These are phyloP conservation scores for Melanopsichium pennsylvanicum DNA, from an alignment of 1,284 basidiomycete genomes.

Conservation along the genomic window DNA sequence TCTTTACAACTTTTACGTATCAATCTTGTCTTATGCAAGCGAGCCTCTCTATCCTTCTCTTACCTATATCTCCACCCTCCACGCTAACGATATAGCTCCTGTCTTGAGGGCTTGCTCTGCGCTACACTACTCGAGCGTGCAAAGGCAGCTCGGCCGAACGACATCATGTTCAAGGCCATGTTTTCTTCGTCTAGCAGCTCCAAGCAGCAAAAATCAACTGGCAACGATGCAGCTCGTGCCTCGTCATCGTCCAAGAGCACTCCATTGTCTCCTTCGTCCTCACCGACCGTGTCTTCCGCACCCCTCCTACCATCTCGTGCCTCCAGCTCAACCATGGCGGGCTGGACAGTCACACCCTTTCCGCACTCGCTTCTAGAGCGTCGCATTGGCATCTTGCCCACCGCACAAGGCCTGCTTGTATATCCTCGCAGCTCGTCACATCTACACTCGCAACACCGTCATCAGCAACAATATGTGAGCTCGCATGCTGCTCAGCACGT, in stretches of 20 bases:
- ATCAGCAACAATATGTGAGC: conserved; percentile 1
- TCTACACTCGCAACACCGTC: conserved; percentile 2
- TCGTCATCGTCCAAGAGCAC: conserved; percentile 7
- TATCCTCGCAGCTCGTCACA: conserved; percentile 26
- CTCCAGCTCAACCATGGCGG: conserved; percentile 29
- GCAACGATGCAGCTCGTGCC: background rate
- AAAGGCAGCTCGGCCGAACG: too few species aligned
- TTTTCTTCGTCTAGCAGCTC: conserved; percentile 23
- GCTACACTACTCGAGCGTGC: too few species aligned
- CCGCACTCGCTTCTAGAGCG: conserved; percentile 48
- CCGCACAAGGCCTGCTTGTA: conserved; percentile 37
- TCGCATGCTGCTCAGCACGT: conserved; percentile 7
- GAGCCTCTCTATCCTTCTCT: too few species aligned
- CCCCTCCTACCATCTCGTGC: conserved; percentile 14
- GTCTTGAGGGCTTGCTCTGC: too few species aligned
- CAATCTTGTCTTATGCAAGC: too few species aligned
- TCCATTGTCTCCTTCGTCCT: conserved; percentile 7
- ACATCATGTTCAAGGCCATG: conserved; percentile 35
- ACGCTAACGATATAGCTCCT: too few species aligned
- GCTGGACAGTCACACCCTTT: conserved; percentile 48
- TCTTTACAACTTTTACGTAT: too few species aligned
- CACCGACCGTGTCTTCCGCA: conserved; percentile 8
- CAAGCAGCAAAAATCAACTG: conserved; percentile 10
- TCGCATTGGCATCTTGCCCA: conserved; percentile 34
- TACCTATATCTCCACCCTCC: too few species aligned